Evolutionary conservation across 768 basidiomycete genomes (phyloP).

Genomic region (Naganishia vaughanmartiniae): DNA sequence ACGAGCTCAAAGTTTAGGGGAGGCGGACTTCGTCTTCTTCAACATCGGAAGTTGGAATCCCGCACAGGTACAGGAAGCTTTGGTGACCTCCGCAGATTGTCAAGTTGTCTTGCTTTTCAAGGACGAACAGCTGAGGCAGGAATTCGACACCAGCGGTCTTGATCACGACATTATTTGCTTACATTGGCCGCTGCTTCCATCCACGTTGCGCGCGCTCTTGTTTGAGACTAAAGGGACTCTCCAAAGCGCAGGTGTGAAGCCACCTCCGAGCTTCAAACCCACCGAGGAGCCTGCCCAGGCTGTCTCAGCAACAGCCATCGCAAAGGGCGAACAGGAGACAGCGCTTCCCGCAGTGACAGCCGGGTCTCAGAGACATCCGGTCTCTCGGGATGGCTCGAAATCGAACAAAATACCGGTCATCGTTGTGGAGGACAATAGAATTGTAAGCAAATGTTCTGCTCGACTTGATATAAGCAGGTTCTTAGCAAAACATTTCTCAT

Average conservation of each 20-base stretch:
- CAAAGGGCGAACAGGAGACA: background rate
- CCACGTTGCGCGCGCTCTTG: conserved; percentile 40
- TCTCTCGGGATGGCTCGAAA: background rate
- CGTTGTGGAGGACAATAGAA: conserved; percentile 47
- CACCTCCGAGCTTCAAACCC: background rate
- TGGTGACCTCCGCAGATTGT: conserved; percentile 24
- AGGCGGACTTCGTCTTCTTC: conserved; percentile 46
- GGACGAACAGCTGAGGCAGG: conserved; percentile 34
- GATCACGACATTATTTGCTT: conserved; percentile 36
- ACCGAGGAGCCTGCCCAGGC: too few species aligned
- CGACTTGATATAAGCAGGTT: conserved; percentile 16
- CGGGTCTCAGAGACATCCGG: background rate
- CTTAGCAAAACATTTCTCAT: background rate
- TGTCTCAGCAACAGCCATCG: background rate
- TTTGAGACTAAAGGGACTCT: conserved; percentile 29
- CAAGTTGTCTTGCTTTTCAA: conserved; percentile 42
- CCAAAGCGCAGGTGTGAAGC: background rate
- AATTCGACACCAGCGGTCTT: conserved; percentile 27
- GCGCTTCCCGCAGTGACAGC: conserved; percentile 2
- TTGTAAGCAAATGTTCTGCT: conserved; percentile 41
- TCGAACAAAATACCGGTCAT: conserved; percentile 31
- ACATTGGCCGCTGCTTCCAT: conserved; percentile 41
- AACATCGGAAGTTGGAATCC: conserved; percentile 33
- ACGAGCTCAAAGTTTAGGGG: conserved; percentile 26
- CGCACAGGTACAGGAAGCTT: background rate